Evolutionary conservation across 139 green algal genomes (phyloP), one percentile per base, ranked within the genome.

Genomic region (Chlamydomonas sp.): DNA sequence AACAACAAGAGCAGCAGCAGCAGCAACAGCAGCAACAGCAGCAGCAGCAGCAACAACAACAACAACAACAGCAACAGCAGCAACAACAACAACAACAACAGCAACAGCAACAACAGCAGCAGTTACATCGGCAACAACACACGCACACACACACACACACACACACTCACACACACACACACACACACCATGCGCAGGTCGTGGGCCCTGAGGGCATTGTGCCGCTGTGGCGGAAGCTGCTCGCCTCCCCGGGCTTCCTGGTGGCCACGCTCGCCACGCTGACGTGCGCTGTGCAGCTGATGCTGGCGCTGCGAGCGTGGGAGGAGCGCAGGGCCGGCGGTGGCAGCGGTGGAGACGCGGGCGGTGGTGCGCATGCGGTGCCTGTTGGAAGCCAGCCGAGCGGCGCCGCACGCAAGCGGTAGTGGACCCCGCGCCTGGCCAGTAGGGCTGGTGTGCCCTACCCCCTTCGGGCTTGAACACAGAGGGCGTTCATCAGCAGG

Each of bases 271-370:
- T 93, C 30, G 8, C 72, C 5, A 69, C 79, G 5, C 81, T 92
- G 49, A 95, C 87, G 37, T 88, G 69, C n/a, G 85, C 84, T 1
- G 80, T 69, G 0, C 87, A 94, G 34, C 39, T 96, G 30, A 92
- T 91, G 83, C 88, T 96, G 77, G 78, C 72, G 35, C 50, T 86
- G 47, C n/a, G n/a, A n/a, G n/a, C n/a, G n/a, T n/a, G n/a, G n/a
- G n/a, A n/a, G n/a, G n/a, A n/a, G n/a, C n/a, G n/a, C n/a, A n/a
- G n/a, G n/a, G n/a, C n/a, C n/a, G n/a, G n/a, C n/a, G n/a, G n/a
- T n/a, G n/a, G n/a, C n/a, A n/a, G n/a, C n/a, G n/a, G n/a, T n/a
- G n/a, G n/a, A n/a, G n/a, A n/a, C n/a, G n/a, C n/a, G n/a, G n/a
- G n/a, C n/a, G n/a, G n/a, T n/a, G n/a, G n/a, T n/a, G n/a, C n/a